Percentiles rank a stretch among this genome's conserved stretches.
These are phyloP conservation scores for Candida nonsorbophila DNA, from an alignment of 805 yeast genomes.

Conservation along the genomic window DNA sequence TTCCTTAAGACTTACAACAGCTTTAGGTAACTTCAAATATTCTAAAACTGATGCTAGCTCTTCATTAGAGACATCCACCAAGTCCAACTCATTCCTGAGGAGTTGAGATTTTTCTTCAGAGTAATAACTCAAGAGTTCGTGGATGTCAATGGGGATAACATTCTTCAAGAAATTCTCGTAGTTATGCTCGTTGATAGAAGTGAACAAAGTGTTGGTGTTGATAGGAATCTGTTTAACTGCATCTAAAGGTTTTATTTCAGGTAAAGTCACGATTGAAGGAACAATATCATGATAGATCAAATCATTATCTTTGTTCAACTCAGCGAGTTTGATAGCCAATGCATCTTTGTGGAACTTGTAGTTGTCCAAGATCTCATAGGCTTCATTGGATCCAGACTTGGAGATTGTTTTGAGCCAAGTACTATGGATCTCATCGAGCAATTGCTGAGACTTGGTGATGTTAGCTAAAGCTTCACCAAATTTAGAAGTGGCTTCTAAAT, in stretches of 20 bases:
- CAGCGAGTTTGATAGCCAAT: slow-evolving; percentile 28
- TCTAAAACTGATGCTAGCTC: slow-evolving; percentile 77
- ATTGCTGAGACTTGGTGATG: slow-evolving; percentile 45
- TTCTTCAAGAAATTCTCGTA: slow-evolving; percentile 60
- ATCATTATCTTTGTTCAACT: slow-evolving; percentile 78
- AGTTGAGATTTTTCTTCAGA: slow-evolving; percentile 84
- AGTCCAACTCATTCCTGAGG: slow-evolving; percentile 68
- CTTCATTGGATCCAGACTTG: slow-evolving; percentile 17
- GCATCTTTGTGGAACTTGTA: slow-evolving; percentile 39
- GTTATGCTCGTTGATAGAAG: slow-evolving; percentile 31
- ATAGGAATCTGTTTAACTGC: slow-evolving; percentile 60
- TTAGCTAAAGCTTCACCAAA: slow-evolving; percentile 76
- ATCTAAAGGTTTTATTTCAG: slow-evolving; percentile 64
- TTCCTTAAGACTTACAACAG: slow-evolving; percentile 50
- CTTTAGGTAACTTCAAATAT: slow-evolving; percentile 68
- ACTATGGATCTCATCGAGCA: slow-evolving; percentile 28
- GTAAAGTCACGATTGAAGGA: slow-evolving; percentile 56
- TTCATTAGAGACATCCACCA: slow-evolving; percentile 70
- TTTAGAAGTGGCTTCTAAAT: slow-evolving; percentile 50
- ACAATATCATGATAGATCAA: slow-evolving; percentile 77
- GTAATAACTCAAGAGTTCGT: slow-evolving; percentile 80
- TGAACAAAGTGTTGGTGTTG: slow-evolving; percentile 39
- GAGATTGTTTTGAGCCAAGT: slow-evolving; percentile 18
- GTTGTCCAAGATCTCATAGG: slow-evolving; percentile 35
- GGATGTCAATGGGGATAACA: slow-evolving; percentile 81